These are phyloP conservation scores for Arctostaphylos glauca DNA, from an alignment of 148 eudicot genomes.

Conservation along the genomic window DNA sequence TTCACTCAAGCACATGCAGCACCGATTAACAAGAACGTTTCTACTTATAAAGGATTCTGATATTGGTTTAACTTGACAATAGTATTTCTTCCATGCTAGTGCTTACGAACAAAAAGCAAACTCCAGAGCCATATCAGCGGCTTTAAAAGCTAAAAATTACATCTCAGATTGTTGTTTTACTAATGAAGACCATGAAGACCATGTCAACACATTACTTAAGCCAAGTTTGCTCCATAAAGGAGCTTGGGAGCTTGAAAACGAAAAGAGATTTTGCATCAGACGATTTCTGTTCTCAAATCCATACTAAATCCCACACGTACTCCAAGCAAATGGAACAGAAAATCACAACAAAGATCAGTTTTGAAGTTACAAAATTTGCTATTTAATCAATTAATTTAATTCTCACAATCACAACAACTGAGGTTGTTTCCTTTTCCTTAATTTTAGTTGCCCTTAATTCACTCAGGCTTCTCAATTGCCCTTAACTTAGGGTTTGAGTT, in stretches of 20 bases:
- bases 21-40: too few species aligned
- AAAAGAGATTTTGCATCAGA: background rate
- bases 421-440: background rate
- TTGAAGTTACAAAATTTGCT: background rate
- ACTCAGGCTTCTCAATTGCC: background rate
- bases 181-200: background rate
- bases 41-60: background rate
- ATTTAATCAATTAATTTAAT: background rate
- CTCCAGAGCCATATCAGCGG: conserved; percentile 1
- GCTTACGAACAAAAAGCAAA: background rate
- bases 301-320: background rate
- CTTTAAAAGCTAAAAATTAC: background rate
- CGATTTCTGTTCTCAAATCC: background rate
- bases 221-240: background rate
- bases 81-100: background rate
- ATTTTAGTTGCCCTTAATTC: background rate
- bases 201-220: background rate
- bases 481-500: background rate
- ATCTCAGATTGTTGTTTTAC: background rate
- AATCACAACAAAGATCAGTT: background rate
- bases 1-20: too few species aligned
- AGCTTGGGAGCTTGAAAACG: background rate
- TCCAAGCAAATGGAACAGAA: background rate
- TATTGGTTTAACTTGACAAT: background rate
- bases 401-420: background rate